A percentile compares a stretch with the other conserved stretches of the same genome.
These are phyloP conservation scores for Microsporum audouinii DNA, from an alignment of 2,329 filamentous ascomycete species.

Conservation along the genomic window DNA sequence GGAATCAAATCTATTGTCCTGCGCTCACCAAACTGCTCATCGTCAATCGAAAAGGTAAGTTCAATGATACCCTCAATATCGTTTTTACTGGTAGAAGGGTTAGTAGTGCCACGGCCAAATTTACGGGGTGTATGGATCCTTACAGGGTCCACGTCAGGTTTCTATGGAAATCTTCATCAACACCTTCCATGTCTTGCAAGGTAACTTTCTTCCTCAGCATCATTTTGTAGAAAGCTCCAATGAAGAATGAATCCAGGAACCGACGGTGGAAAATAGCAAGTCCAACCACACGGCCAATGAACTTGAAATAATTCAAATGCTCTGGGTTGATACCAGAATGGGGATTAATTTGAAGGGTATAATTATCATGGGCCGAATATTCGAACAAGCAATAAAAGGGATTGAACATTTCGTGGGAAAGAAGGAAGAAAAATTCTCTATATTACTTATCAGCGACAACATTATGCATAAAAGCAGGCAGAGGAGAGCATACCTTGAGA, in stretches of 20 bases:
- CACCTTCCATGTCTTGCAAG: conserved; percentile 94
- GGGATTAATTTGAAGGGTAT: conserved; percentile 98
- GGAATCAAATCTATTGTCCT: conserved; percentile 90
- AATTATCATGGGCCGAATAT: conserved; percentile 99
- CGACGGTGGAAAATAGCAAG: conserved; percentile 95
- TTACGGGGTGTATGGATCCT: conserved; percentile 19
- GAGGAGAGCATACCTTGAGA: conserved; percentile 53
- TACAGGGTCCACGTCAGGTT: conserved; percentile 90
- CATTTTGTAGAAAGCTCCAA: conserved; percentile 99
- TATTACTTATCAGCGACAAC: background rate
- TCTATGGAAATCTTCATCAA: conserved; percentile 94
- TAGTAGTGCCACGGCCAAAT: conserved; percentile 11
- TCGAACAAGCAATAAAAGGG: conserved; percentile 99
- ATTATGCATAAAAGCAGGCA: background rate
- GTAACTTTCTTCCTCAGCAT: conserved; percentile 85
- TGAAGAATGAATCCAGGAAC: conserved; percentile 98
- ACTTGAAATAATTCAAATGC: conserved; percentile 99
- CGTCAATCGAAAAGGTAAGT: conserved; percentile 91
- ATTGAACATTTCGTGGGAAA: conserved; percentile 99
- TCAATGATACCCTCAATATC: conserved; percentile 93
- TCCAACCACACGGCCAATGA: conserved; percentile 93
- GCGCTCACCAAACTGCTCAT: conserved; percentile 91
- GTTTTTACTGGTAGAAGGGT: conserved; percentile 53
- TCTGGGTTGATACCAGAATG: conserved; percentile 99
- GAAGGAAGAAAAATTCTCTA: conserved; percentile 97